These are phyloP conservation scores for Sonneratia caseolaris DNA, from an alignment of 345 rosid genomes.

Conservation along the genomic window DNA sequence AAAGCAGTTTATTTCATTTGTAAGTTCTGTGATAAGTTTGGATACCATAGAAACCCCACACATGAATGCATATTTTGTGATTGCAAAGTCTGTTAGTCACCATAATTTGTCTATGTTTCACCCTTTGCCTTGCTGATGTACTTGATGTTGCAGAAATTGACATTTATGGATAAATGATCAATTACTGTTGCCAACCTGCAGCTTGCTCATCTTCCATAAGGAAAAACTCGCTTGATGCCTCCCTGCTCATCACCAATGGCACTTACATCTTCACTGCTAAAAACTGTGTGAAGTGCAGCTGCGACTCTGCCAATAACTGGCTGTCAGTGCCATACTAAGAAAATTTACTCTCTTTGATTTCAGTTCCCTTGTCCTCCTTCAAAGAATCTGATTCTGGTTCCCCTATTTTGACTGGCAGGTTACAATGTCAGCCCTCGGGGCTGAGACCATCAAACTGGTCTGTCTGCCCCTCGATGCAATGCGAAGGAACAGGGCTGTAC, in stretches of 20 bases:
- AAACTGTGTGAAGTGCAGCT: conserved; percentile 53
- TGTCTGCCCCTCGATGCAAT: conserved; percentile 48
- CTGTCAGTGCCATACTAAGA: conserved; percentile 31
- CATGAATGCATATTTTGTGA: too few relatives aligned
- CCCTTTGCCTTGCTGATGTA: background rate
- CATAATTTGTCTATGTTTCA: background rate
- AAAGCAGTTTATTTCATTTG: too few relatives aligned
- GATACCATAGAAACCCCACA: too few relatives aligned
- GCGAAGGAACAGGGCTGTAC: conserved; percentile 30
- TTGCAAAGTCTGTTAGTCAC: background rate
- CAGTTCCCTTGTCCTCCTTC: background rate
- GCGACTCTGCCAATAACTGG: conserved; percentile 53
- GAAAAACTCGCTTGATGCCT: conserved; percentile 35
- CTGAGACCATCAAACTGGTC: conserved; percentile 27
- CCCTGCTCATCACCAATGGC: conserved; percentile 38
- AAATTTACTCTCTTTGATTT: conserved; percentile 3
- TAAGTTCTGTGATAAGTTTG: too few relatives aligned
- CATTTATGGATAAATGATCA: background rate
- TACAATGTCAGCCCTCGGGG: conserved; percentile 53
- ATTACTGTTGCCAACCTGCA: conserved; percentile 15
- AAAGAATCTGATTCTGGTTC: background rate
- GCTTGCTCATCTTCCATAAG: conserved; percentile 59
- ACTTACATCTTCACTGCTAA: conserved; percentile 54
- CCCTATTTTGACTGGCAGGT: conserved; percentile 27
- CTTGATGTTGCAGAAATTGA: background rate